These are phyloP conservation scores for Lunasporangiospora selenospora DNA, from an alignment of 192 early-diverging fungal species.

Conservation along the genomic window DNA sequence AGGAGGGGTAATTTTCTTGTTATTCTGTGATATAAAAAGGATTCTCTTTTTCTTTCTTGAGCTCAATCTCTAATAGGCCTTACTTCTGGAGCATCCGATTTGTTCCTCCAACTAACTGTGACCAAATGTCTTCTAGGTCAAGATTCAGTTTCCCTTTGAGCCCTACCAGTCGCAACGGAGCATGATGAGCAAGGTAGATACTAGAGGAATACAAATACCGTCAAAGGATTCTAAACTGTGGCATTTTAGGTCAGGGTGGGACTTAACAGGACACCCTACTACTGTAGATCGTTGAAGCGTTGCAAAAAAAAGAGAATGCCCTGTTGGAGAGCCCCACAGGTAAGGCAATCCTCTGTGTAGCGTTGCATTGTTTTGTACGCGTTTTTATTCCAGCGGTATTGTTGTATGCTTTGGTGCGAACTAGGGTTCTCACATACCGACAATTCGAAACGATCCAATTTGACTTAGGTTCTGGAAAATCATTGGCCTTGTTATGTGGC, in stretches of 20 bases:
- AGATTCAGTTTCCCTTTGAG: slow-evolving; percentile 68
- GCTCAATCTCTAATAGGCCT: too few species aligned
- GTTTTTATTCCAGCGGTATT: slow-evolving; percentile 7
- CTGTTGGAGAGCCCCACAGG: slow-evolving; percentile 76
- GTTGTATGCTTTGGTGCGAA: too few species aligned
- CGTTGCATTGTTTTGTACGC: neutral
- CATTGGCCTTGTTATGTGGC: slow-evolving; percentile 74
- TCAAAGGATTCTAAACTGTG: neutral
- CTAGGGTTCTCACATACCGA: too few species aligned
- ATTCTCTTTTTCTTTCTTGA: neutral
- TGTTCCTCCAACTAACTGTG: too few species aligned
- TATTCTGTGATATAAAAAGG: neutral
- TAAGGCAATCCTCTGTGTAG: neutral
- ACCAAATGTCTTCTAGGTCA: slow-evolving; percentile 11
- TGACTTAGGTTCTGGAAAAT: slow-evolving; percentile 75
- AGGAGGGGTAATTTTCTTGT: slow-evolving; percentile 12
- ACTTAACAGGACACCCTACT: too few species aligned
- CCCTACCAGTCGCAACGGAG: slow-evolving; percentile 71
- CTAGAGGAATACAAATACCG: slow-evolving; percentile 9
- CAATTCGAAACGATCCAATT: too few species aligned
- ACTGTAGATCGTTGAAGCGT: slow-evolving; percentile 53
- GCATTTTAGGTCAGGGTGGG: neutral
- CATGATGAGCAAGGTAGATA: slow-evolving; percentile 68
- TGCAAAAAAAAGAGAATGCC: slow-evolving; percentile 61
- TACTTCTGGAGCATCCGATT: too few species aligned